phyloP scores from a whole-genome alignment of 208 protist species.

The Trypanosoma vivax region DNA sequence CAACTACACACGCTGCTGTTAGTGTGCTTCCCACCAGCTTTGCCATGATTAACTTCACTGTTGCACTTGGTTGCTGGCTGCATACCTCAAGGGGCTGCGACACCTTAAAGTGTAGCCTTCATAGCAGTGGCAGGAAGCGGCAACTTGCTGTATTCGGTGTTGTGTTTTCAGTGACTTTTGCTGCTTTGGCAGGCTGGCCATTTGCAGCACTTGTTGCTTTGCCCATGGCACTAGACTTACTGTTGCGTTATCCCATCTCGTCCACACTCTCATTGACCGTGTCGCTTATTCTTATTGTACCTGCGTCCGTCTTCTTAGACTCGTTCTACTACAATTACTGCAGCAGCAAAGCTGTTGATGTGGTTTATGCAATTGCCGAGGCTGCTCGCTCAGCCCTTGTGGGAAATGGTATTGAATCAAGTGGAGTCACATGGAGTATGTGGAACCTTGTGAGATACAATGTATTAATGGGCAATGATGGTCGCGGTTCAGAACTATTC shows the following conservation, averaged over 20 bases:
- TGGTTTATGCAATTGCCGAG: no score
- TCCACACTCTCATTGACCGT: constrained; percentile 18
- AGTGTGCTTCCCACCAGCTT: constrained; percentile 82
- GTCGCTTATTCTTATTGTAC: constrained; percentile 18
- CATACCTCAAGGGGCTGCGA: constrained; percentile 21
- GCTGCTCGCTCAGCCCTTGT: no score
- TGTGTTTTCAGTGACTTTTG: constrained; percentile 42
- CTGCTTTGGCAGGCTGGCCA: constrained; percentile 83
- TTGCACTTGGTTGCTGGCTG: constrained; percentile 57
- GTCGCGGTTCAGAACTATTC: constrained; percentile 81
- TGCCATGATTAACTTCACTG: constrained; percentile 78
- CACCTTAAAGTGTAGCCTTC: background rate
- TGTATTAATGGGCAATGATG: constrained; percentile 26
- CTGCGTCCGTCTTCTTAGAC: constrained; percentile 25
- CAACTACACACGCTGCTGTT: constrained; percentile 63
- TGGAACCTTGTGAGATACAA: constrained; percentile 76
- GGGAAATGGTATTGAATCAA: no score
- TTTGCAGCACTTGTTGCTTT: constrained; percentile 78
- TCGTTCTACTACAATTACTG: constrained; percentile 34
- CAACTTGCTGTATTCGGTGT: constrained; percentile 19
- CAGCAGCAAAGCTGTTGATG: constrained; percentile 5
- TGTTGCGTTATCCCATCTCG: constrained; percentile 32
- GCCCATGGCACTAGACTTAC: constrained; percentile 75
- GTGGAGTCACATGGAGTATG: constrained; percentile 7
- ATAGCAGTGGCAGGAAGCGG: background rate